phyloP scores from a whole-genome alignment of 352 stramenopile species.

The Saprolegnia parasitica region DNA sequence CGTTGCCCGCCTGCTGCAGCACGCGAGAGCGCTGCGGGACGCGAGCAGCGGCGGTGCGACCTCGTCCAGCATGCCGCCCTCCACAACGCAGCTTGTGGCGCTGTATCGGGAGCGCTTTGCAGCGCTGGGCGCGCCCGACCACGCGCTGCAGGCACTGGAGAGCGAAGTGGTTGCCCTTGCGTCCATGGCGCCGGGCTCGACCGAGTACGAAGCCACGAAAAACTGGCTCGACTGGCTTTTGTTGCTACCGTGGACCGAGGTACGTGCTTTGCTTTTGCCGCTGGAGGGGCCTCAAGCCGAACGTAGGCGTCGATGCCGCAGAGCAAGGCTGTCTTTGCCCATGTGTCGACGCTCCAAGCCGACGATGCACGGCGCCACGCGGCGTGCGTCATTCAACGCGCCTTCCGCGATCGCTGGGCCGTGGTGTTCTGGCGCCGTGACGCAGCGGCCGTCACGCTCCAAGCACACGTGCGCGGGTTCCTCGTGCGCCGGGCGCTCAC shows the following conservation, averaged over 20 bases:
- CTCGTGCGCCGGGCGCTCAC: conserved; percentile 7
- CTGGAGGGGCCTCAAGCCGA: no score
- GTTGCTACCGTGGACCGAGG: conserved; percentile 46
- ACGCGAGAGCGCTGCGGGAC: conserved; percentile 30
- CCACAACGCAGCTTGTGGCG: conserved; percentile 21
- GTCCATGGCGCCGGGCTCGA: conserved; percentile 29
- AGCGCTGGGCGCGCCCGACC: conserved; percentile 29
- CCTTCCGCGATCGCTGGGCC: conserved; percentile 38
- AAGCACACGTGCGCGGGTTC: conserved; percentile 32
- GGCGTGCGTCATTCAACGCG: conserved; percentile 40
- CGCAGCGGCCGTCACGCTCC: conserved; percentile 36
- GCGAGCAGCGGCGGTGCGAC: neutral
- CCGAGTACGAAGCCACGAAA: conserved; percentile 36
- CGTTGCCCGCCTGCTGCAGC: conserved; percentile 42
- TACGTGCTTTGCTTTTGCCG: conserved; percentile 16
- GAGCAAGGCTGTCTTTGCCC: conserved; percentile 33
- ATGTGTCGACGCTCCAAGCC: conserved; percentile 33
- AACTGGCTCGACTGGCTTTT: conserved; percentile 65
- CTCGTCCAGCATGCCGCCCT: neutral
- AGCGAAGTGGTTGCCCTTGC: conserved; percentile 50
- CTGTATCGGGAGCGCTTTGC: conserved; percentile 33
- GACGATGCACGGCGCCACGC: conserved; percentile 28
- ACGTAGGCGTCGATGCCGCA: neutral
- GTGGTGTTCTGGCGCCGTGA: conserved; percentile 35
- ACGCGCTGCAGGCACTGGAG: conserved; percentile 37